Conservation (phyloP, 768 basidiomycete species). For the Tephrocybe sp. region DNA sequence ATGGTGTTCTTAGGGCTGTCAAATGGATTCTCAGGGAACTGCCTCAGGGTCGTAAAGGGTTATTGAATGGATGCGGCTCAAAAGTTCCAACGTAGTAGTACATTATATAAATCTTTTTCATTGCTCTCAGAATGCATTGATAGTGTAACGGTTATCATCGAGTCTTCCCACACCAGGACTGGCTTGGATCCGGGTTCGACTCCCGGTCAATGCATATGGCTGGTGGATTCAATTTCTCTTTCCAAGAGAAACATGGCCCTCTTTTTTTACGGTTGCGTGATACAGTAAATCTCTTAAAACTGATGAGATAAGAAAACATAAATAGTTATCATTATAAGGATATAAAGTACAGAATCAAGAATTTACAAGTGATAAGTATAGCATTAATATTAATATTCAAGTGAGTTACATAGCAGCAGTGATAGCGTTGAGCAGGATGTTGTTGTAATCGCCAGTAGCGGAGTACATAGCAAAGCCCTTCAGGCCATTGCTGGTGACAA, state of each 20-base stretch:
- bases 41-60: no score
- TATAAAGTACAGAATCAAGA: no score
- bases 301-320: no score
- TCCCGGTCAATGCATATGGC: constrained; percentile 46
- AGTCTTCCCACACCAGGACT: constrained; percentile 17
- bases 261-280: no score
- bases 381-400: no score
- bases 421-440: constrained; percentile 58
- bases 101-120: neutral
- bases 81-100: no score
- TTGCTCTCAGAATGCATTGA: constrained; percentile 8
- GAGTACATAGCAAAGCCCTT: constrained; percentile 71
- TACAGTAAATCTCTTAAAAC: no score
- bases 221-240: neutral
- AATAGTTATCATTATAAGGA: no score
- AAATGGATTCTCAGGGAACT: no score
- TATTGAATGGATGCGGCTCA: no score
- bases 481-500: constrained; percentile 50
- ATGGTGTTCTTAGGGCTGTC: neutral
- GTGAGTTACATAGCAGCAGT: constrained; percentile 27
- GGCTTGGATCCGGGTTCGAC: constrained; percentile 56
- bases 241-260: no score
- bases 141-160: constrained; percentile 21
- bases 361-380: no score
- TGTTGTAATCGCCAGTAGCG: constrained; percentile 54